A percentile compares a stretch with the other conserved stretches of the same genome.
phyloP scores from a whole-genome alignment of 768 basidiomycete genomes.

The Boletus sp. region DNA sequence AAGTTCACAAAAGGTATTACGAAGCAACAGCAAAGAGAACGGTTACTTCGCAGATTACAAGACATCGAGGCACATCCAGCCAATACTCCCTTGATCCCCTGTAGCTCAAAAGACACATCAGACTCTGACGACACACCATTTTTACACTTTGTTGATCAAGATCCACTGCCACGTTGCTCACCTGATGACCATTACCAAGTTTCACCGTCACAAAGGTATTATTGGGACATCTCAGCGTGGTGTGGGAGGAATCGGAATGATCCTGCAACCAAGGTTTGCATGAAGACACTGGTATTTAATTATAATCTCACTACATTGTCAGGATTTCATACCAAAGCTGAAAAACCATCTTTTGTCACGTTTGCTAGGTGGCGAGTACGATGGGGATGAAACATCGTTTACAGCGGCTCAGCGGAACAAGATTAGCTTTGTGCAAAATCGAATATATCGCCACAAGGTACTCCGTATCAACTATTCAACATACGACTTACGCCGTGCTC shows the following conservation, averaged over 20 bases:
- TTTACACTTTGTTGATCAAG: constrained; percentile 4
- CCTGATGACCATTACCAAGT: constrained; percentile 21
- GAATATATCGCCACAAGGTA: constrained; percentile 26
- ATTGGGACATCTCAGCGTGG: constrained; percentile 4
- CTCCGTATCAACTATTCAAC: constrained; percentile 30
- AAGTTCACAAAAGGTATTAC: constrained; percentile 31
- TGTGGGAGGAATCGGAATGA: neutral
- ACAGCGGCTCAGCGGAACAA: constrained; percentile 9
- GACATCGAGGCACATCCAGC: neutral
- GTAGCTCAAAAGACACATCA: too few relatives aligned
- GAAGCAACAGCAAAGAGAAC: constrained; percentile 15
- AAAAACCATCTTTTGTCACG: neutral
- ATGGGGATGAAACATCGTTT: constrained; percentile 27
- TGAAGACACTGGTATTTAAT: too few relatives aligned
- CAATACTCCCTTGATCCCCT: too few relatives aligned
- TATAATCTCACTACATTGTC: neutral
- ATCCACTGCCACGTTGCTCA: constrained; percentile 2
- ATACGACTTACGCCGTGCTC: constrained; percentile 24
- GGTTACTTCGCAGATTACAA: neutral
- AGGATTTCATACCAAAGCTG: neutral
- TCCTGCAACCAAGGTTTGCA: accelerated
- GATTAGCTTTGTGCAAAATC: constrained; percentile 15
- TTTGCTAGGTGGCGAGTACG: neutral
- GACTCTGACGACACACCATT: neutral
- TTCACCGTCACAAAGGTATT: neutral